Percentiles rank a stretch among this genome's conserved stretches.
phyloP scores from a whole-genome alignment of 1,284 basidiomycete genomes.

The Ganoderma resinaceum region DNA sequence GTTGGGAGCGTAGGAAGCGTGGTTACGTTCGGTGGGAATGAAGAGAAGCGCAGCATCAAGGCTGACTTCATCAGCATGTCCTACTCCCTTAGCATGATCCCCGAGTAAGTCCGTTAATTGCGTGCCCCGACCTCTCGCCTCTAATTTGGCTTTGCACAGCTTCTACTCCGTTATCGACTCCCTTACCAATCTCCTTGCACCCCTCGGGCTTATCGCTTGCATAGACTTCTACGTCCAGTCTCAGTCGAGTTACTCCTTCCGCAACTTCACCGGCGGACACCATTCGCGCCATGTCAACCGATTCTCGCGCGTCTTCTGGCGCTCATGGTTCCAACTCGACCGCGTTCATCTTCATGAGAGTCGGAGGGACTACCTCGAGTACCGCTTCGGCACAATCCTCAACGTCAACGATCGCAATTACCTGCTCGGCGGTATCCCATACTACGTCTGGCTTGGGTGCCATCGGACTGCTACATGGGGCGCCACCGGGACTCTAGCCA shows the following conservation, averaged over 20 bases:
- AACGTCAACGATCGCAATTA: conserved; percentile 32
- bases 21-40: neutral
- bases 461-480: conserved; percentile 30
- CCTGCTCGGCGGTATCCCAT: conserved; percentile 30
- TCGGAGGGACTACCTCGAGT: conserved; percentile 33
- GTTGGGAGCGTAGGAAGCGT: conserved; percentile 7
- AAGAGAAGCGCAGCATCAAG: conserved; percentile 19
- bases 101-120: conserved; percentile 24
- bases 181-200: conserved; percentile 30
- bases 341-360: conserved; percentile 32
- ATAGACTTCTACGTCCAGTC: conserved; percentile 35
- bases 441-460: conserved; percentile 33
- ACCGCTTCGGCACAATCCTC: conserved; percentile 33
- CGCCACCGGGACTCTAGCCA: conserved; percentile 15
- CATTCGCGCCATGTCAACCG: conserved; percentile 32
- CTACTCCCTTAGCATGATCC: conserved; percentile 34
- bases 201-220: conserved; percentile 30
- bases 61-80: conserved; percentile 33
- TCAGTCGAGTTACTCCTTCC: conserved; percentile 30
- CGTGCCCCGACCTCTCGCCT: too few relatives aligned
- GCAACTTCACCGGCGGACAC: conserved; percentile 33
- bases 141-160: conserved; percentile 5
- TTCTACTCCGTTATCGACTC: conserved; percentile 35
- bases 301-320: conserved; percentile 33
- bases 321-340: conserved; percentile 33